Percentiles rank a stretch among this genome's conserved stretches.
Evolutionary conservation across 345 rosid species (phyloP).

Genomic region (Cardamine chenopodiifolia): DNA sequence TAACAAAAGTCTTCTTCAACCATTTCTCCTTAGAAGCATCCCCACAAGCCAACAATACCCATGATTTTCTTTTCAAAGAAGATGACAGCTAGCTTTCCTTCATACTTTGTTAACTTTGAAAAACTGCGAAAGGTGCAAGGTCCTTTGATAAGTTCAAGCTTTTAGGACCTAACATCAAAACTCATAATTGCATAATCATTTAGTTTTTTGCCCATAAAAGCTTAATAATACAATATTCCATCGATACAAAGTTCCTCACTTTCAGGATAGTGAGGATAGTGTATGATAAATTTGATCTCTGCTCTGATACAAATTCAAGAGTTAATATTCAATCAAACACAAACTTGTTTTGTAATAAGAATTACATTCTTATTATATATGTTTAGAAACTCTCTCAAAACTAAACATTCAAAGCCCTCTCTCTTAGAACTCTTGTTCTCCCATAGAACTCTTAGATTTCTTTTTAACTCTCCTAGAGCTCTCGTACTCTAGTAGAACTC

Average conservation of each 20-base stretch:
- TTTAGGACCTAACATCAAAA: conserved; percentile 26
- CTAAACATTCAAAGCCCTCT: too few relatives aligned
- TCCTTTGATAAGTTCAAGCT: neutral
- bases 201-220: neutral
- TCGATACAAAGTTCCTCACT: neutral
- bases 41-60: conserved; percentile 2
- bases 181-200: conserved; percentile 7
- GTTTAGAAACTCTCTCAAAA: too few relatives aligned
- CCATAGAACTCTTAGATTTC: too few relatives aligned
- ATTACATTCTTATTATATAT: too few relatives aligned
- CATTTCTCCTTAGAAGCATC: neutral
- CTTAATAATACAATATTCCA: neutral
- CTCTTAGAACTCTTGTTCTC: too few relatives aligned
- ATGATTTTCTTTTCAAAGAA: neutral
- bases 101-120: conserved; percentile 4
- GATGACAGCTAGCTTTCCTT: conserved; percentile 8
- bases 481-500: too few relatives aligned
- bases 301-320: too few relatives aligned
- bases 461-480: too few relatives aligned
- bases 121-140: neutral
- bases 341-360: too few relatives aligned
- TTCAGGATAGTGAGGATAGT: conserved; percentile 3
- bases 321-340: too few relatives aligned
- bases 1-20: conserved; percentile 6
- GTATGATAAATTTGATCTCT: too few relatives aligned